Evolutionary conservation across 164 flowering plant genomes (phyloP).

Genomic region (Chimonanthus praecox): DNA sequence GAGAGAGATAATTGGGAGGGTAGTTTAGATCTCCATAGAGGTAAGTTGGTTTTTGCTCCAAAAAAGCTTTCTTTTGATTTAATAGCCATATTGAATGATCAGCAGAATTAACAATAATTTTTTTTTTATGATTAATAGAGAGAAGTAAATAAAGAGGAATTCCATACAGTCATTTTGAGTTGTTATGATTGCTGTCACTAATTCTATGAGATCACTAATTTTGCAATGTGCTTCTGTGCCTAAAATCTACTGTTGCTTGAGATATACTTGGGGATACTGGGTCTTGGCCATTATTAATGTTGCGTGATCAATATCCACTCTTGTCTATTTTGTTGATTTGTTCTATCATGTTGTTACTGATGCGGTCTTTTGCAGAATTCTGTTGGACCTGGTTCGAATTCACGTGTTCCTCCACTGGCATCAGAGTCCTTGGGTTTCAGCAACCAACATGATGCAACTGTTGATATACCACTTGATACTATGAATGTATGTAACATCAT

Average conservation of each 20-base stretch:
- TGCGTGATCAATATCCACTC: background rate
- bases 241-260: background rate
- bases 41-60: too few species aligned
- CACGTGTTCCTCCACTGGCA: conserved; percentile 49
- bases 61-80: too few species aligned
- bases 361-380: conserved; percentile 46
- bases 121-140: too few species aligned
- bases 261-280: background rate
- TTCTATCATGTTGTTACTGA: conserved; percentile 3
- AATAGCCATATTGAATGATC: too few species aligned
- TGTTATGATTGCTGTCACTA: too few species aligned
- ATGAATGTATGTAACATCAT: conserved; percentile 8
- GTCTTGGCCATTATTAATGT: background rate
- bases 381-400: conserved; percentile 41
- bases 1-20: too few species aligned
- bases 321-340: background rate
- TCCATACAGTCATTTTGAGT: too few species aligned
- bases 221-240: background rate
- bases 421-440: conserved; percentile 57
- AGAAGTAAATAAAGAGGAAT: too few species aligned
- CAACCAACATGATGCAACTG: conserved; percentile 70
- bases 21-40: too few species aligned
- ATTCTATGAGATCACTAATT: too few species aligned
- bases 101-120: too few species aligned
- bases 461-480: conserved; percentile 71